Evolutionary conservation across 305 asterid species (phyloP).

Genomic region (Euphrasia arctica): DNA sequence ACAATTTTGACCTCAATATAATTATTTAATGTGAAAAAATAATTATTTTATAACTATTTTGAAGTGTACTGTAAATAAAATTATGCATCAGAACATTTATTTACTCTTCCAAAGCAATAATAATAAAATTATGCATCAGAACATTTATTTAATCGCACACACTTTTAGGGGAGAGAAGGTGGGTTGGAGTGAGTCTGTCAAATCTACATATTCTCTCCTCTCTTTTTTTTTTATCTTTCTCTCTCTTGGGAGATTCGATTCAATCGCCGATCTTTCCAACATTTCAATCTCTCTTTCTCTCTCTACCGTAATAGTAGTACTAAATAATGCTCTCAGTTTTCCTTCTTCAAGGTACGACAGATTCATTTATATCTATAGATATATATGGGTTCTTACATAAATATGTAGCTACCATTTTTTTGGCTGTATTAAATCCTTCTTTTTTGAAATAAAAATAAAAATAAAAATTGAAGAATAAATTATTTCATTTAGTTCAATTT

Average conservation of each 20-base stretch:
- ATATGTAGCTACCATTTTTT: no score
- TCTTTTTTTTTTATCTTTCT: conserved; percentile 3
- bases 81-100: no score
- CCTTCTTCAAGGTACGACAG: conserved; percentile 27
- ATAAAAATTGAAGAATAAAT: neutral
- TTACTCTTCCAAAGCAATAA: no score
- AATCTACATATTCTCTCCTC: conserved; percentile 47
- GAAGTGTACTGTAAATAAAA: no score
- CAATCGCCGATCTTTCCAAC: conserved; percentile 51
- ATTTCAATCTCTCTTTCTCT: conserved; percentile 31
- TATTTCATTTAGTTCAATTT: neutral
- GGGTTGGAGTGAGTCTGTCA: conserved; percentile 38
- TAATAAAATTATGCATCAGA: no score
- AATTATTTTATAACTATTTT: no score
- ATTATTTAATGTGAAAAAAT: no score
- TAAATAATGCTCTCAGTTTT: conserved; percentile 23
- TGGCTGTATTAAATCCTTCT: neutral
- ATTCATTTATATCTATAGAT: neutral
- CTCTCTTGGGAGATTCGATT: conserved; percentile 36
- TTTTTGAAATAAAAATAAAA: neutral
- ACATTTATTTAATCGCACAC: no score
- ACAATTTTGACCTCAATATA: no score
- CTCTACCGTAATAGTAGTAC: conserved; percentile 8
- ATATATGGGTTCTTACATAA: neutral
- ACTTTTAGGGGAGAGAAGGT: neutral